Evolutionary conservation across 2,329 filamentous ascomycete genomes (phyloP).

Genomic region (Tolypocladium album): DNA sequence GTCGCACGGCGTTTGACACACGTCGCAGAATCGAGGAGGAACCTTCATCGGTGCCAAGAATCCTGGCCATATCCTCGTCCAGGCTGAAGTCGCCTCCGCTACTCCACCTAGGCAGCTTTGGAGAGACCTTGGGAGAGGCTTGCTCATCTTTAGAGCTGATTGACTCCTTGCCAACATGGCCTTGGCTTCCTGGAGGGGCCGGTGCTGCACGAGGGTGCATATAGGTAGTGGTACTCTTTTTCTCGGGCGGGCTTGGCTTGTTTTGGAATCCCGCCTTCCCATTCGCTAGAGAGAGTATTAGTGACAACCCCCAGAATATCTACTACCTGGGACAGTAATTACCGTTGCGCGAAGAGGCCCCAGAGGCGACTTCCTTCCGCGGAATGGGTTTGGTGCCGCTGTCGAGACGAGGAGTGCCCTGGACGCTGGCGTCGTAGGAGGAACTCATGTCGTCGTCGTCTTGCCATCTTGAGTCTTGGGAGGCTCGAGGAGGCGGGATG

Average conservation of each 20-base stretch:
- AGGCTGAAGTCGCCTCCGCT: conserved; percentile 79
- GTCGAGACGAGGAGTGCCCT: conserved; percentile 27
- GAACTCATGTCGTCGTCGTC: conserved; percentile 41
- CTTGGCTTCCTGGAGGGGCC: conserved; percentile 30
- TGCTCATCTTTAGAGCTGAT: conserved; percentile 28
- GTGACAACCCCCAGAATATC: conserved; percentile 6
- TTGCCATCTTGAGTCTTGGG: conserved; percentile 45
- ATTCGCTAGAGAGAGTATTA: conserved; percentile 10
- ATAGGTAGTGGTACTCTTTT: conserved; percentile 36
- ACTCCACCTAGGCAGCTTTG: conserved; percentile 64
- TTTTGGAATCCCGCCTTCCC: conserved; percentile 12
- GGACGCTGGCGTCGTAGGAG: conserved; percentile 29
- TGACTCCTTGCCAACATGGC: conserved; percentile 35
- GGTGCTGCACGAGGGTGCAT: conserved; percentile 49
- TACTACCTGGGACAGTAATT: conserved; percentile 7
- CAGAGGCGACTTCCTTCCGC: conserved; percentile 51
- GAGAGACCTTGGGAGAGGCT: conserved; percentile 42
- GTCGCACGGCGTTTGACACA: conserved; percentile 87
- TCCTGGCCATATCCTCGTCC: conserved; percentile 91
- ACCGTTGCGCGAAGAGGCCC: conserved; percentile 29
- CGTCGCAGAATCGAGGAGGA: conserved; percentile 74
- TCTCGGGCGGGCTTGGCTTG: conserved; percentile 12
- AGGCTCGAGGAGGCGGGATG: conserved; percentile 34
- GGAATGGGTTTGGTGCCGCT: conserved; percentile 38
- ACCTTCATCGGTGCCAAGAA: conserved; percentile 67